These are phyloP conservation scores for Monosporascus ibericus DNA, from an alignment of 2,329 filamentous ascomycete genomes.

Conservation along the genomic window DNA sequence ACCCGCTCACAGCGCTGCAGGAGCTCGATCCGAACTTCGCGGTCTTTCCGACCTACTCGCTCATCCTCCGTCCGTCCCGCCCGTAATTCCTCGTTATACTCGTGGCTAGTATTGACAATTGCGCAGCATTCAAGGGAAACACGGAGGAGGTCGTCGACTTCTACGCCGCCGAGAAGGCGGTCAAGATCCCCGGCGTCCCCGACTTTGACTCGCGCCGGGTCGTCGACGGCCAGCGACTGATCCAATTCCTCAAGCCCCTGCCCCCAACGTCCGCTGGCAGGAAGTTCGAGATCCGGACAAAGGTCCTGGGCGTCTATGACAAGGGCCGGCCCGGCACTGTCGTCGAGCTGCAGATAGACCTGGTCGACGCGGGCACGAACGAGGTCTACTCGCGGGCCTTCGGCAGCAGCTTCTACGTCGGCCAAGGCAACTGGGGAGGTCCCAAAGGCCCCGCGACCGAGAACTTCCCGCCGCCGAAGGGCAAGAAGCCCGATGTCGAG, in stretches of 20 bases:
- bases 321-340: slow-evolving; percentile 81
- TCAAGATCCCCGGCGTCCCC: slow-evolving; percentile 69
- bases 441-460: slow-evolving; percentile 80
- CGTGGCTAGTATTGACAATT: slow-evolving; percentile 1
- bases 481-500: slow-evolving; percentile 62
- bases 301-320: slow-evolving; percentile 81
- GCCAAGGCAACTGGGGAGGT: slow-evolving; percentile 76
- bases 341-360: slow-evolving; percentile 69
- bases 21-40: slow-evolving; percentile 83
- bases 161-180: slow-evolving; percentile 61
- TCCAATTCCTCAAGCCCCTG: slow-evolving; percentile 70
- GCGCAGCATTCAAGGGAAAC: slow-evolving; percentile 66
- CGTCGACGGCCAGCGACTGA: slow-evolving; percentile 77
- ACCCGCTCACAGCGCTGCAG: slow-evolving; percentile 35
- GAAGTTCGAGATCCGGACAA: slow-evolving; percentile 69
- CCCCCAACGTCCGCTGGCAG: slow-evolving; percentile 65
- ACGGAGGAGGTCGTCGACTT: slow-evolving; percentile 78
- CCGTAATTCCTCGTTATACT: slow-evolving; percentile 65
- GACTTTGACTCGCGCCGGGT: slow-evolving; percentile 68
- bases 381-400: slow-evolving; percentile 67
- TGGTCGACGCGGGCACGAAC: slow-evolving; percentile 63
- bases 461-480: slow-evolving; percentile 72
- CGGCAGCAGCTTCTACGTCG: slow-evolving; percentile 72
- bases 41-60: slow-evolving; percentile 83
- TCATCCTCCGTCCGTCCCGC: slow-evolving; percentile 80